Base-by-base conservation (phyloP, 495 filamentous ascomycete species). In the Antarctomyces pellizariae region DNA sequence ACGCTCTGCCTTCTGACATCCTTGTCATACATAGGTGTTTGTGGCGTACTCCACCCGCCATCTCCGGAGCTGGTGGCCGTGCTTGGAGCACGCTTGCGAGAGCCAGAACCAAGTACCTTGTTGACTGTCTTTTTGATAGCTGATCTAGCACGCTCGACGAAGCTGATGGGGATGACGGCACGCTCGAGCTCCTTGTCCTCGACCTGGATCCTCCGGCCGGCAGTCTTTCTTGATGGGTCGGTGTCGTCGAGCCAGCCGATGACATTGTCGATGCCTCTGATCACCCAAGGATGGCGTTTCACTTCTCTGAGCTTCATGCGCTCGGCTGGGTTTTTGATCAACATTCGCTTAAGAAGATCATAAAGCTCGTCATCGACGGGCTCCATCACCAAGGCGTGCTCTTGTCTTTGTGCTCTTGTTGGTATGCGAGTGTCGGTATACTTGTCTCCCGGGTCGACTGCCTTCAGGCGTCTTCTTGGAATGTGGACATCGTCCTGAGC, bases 201-300 rank as follows among this genome's bases (percentile, higher is more conserved):
- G 25, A 99, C 76, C 43, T 92, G 74, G 37, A 99, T 95, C 52
- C 68, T 77, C 49, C 77, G 73, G 33, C 80, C 80, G 29, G 82
- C 70, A 32, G 71, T 74, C 33, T 72, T 71, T 15, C 68, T 62
- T 13, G 60, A 69, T 4, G 84, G 82, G 44, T 99, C 89, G 4
- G 79, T 92, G 30, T 92, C 77, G 36, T 93, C 80, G 9, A 95
- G 63, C 86, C 86, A 99, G 2, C 55, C 51, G 13, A 62, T 52
- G 22, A 71, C 64, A 36, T 91, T 71, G 16, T 61, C 50, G 24
- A 99, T 63, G 22, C 71, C 84, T 24, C 68, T 47, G n/a, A 83
- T 56, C 18, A 92, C 72, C 82, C 86, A 99, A n/a, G 75, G 72
- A 40, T 99, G 86, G 30, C 73, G 76, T 44, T 95, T 95, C 37